Conservation (phyloP, 2,329 filamentous ascomycete species). For the Colletotrichum sp. region DNA sequence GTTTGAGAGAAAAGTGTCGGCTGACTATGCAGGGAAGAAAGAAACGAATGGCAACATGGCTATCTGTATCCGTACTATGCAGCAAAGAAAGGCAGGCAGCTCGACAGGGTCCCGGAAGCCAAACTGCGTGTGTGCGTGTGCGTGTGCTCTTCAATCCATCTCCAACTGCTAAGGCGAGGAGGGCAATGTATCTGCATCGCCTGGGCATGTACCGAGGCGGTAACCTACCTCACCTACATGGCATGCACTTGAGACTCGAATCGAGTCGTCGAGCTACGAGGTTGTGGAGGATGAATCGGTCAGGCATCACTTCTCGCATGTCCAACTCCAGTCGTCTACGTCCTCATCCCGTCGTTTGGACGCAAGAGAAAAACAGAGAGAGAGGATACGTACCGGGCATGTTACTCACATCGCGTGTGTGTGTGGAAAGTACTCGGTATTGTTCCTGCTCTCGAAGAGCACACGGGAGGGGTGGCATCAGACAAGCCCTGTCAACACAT, state of each 20-base stretch:
- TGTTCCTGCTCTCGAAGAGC: neutral
- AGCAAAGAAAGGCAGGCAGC: neutral
- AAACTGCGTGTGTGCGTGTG: neutral
- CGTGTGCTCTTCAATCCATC: neutral
- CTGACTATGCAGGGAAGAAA: neutral
- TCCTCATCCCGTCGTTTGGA: neutral
- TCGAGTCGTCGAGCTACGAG: neutral
- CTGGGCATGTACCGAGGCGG: neutral
- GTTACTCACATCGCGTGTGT: neutral
- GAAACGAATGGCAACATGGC: neutral
- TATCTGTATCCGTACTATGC: neutral
- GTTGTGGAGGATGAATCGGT: neutral
- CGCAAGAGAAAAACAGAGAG: neutral
- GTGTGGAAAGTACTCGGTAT: neutral
- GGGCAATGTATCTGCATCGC: neutral
- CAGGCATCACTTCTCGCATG: neutral
- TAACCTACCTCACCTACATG: neutral
- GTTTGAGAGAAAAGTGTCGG: neutral
- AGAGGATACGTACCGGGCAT: neutral
- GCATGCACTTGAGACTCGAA: neutral
- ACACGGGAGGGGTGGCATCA: neutral
- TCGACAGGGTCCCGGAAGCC: neutral
- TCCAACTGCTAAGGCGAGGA: neutral
- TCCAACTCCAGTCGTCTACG: neutral
- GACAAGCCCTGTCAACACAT: slow-evolving; percentile 8